These are phyloP conservation scores for Collybia nuda DNA, from an alignment of 768 basidiomycete species.

Conservation along the genomic window DNA sequence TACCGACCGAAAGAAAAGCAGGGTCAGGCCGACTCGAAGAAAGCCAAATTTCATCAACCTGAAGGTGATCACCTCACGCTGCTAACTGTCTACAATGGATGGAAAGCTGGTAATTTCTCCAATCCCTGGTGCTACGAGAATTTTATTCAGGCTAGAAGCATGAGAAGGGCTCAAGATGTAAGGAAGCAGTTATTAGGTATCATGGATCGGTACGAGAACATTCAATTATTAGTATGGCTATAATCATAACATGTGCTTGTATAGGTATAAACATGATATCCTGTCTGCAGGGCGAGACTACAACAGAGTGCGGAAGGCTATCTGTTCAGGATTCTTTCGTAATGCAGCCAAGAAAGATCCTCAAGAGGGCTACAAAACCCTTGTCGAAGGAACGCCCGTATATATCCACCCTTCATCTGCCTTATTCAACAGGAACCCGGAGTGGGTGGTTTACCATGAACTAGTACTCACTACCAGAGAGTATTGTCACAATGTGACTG, in stretches of 20 bases:
- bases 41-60: slow-evolving; percentile 99
- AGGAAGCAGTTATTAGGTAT: slow-evolving; percentile 96
- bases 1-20: slow-evolving; percentile 99
- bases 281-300: slow-evolving; percentile 90
- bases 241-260: slow-evolving; percentile 6
- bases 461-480: slow-evolving; percentile 94
- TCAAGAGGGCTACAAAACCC: slow-evolving; percentile 97
- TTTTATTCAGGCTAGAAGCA: slow-evolving; percentile 96
- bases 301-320: slow-evolving; percentile 90
- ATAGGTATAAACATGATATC: slow-evolving; percentile 95
- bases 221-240: not conserved
- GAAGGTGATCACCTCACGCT: slow-evolving; percentile 95
- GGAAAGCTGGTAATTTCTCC: slow-evolving; percentile 95
- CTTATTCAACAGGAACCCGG: slow-evolving; percentile 94
- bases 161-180: slow-evolving; percentile 97
- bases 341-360: slow-evolving; percentile 99
- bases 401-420: slow-evolving; percentile 98
- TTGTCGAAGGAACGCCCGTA: slow-evolving; percentile 97
- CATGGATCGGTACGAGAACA: slow-evolving; percentile 84
- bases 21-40: slow-evolving; percentile 98
- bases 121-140: slow-evolving; percentile 99
- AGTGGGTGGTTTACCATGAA: slow-evolving; percentile 97
- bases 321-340: slow-evolving; percentile 97
- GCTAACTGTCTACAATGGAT: slow-evolving; percentile 95
- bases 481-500: slow-evolving; percentile 91